Evolutionary conservation across 306 rosid species (phyloP).

Genomic region (Dicorynia guianensis): DNA sequence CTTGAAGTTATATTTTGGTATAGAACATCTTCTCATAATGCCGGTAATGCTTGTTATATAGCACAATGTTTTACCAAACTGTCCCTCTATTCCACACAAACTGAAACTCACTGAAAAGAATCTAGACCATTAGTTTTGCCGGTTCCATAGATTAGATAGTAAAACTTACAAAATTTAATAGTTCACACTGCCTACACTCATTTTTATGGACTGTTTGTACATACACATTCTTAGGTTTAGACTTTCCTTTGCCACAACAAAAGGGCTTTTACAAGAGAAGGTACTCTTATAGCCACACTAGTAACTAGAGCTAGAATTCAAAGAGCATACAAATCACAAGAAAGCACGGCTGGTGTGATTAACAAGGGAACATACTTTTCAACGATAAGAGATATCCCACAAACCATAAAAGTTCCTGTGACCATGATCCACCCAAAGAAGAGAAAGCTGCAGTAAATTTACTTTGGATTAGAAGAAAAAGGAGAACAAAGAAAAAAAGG

Average conservation of each 20-base stretch:
- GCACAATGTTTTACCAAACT: too few species aligned
- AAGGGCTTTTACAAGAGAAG: background rate
- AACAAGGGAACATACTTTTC: slow-evolving; percentile 59
- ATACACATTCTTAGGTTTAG: too few species aligned
- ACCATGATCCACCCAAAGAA: slow-evolving; percentile 73
- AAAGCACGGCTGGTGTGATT: background rate
- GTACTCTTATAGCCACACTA: background rate
- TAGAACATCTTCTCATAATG: background rate
- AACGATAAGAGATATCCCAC: slow-evolving; percentile 55
- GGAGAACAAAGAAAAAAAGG: background rate
- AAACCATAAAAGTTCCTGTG: slow-evolving; percentile 49
- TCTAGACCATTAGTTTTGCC: too few species aligned
- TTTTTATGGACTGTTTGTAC: too few species aligned
- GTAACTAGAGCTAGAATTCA: background rate
- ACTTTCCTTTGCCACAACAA: too few species aligned
- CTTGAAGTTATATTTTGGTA: background rate
- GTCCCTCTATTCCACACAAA: too few species aligned
- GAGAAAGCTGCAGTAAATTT: slow-evolving; percentile 57
- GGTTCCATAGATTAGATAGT: too few species aligned
- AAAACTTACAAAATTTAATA: too few species aligned
- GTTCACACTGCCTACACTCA: too few species aligned
- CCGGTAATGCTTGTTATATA: too few species aligned
- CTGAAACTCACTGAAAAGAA: too few species aligned
- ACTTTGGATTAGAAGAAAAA: background rate
- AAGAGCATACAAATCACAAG: background rate